Evolutionary conservation across 345 rosid species (phyloP), one percentile per base, ranked within the genome.

Genomic region (Pistacia vera): DNA sequence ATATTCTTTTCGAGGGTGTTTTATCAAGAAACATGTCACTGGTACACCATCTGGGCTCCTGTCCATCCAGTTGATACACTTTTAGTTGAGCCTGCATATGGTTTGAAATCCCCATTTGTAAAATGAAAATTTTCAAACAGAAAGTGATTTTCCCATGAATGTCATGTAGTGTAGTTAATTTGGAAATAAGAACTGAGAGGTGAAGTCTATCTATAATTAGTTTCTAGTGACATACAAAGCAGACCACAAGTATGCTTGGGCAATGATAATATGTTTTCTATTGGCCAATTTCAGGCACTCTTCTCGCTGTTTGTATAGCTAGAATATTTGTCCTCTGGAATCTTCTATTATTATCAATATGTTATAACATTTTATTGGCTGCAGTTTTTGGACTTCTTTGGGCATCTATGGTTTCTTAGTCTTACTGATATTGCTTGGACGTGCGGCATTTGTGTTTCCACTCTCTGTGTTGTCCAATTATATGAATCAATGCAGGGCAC

Each of bases 391-490:
- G 41, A 83, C 87, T 71, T 87, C 87, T 58, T 35, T 89, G 66
- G 82, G 82, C 63, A 86, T 90, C 72, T 88, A 80, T 18, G 18
- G 90, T 81, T 81, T 86, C 74, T 57, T 91, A 70, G 67, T 94
- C 73, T 36, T 84, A 38, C 81, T 95, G 51, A 83, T 88, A 57
- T 78, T 91, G 78, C 80, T 89, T 4, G 95, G 95, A 25, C 86
- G 96, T 48, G 99, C 92, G 65, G 96, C 97, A 1, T 95, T 90
- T 75, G 98, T 95, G 68, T 91, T 93, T 77, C 97, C 95, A 0
- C 95, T 95, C 65, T 91, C 97, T 3, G 74, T 75, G 65, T 44
- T 91, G 36, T 87, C 91, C 64, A 95, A 95, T 74, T 85, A 82
- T 78, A 81, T 88, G 84, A 95, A 90, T 38, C 83, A 84, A 52